Base-by-base conservation (phyloP, 192 early-diverging fungal genomes). In the Coemansia sp. region DNA sequence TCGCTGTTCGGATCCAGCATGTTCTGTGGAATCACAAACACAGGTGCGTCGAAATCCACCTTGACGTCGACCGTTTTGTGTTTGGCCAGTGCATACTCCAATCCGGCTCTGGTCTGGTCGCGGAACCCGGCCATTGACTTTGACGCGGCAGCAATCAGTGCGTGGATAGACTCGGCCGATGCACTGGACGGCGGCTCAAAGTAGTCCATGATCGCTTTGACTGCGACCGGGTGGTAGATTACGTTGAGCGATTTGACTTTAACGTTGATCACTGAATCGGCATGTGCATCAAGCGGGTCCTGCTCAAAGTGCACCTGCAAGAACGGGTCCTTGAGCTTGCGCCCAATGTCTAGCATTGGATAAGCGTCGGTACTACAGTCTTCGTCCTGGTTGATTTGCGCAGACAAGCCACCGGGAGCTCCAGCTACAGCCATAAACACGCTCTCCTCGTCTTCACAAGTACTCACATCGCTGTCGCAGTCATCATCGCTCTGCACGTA, bases 21-120 rank as follows among this genome's bases (percentile, higher is more conserved):
- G 69, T 85, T 81, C 63, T 90, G 86, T 1, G 95, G 95, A 21
- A 99, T 84, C 15, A 97, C 83, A 81, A 99, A 87, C 47, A 98
- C 91, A 2, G 97, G 97, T 4, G 97, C 97, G 65, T 96, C 93
- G 75, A 96, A 87, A 61, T 99, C 96, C n/a, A 99, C 86, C 46
- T 90, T 87, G 9, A 98, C 75, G 76, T 96, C 93, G 2, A 95
- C 65, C 2, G 94, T 93, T 53, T 90, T 94, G 77, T 97, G 93
- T 65, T 91, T 86, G 42, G 88, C 90, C 56, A 99, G 66, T 3
- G 92, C 93, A 75, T 87, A 90, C 61, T 92, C 87, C 2, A 99
- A 70, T 3, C 91, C 93, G 5, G 92, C 92, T 42, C 90, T 72
- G 6, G 97, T 97, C 70, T 97, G 94, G 14, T 90, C 84, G 19